Evolutionary conservation across 2,329 filamentous ascomycete genomes (phyloP), one percentile per base, ranked within the genome.

Genomic region (Simplicillium sp.): DNA sequence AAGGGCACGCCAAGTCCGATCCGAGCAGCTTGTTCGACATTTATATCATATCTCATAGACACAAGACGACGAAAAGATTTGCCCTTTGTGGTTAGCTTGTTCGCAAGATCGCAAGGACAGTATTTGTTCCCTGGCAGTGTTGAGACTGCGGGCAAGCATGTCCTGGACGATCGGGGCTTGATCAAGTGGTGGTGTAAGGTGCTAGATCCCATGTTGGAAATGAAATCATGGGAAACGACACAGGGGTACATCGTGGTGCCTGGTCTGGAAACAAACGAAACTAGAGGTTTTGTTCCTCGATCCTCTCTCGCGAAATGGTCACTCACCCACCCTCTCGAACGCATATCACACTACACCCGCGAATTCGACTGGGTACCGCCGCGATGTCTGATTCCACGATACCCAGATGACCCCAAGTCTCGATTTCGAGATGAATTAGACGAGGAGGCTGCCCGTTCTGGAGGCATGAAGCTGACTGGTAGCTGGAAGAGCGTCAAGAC

Each of bases 101-200:
- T 98, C 57, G 94, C 92, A 0, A 76, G 92, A 44, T 81, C 92
- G 0, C 92, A 97, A 57, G 80, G 83, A 39, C 92, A 97, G 55
- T 98, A 98, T 52, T 74, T 98, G 12, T 98, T 97, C 56, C 89
- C 92, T 0, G 87, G 87, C 1, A 97, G 90, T 54, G 78, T 88
- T 32, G 82, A 94, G 45, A 90, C 96, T 57, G 61, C 64, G 14
- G 76, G 77, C 3, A 98, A 98, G 57, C 92, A 98, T 65, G 83
- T 98, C 0, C 68, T 97, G 8, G 87, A 95, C 52, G 92, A 98
- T 53, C 74, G 88, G 28, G 87, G 85, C 1, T 67, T 98, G 39
- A 86, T 98, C 15, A 87, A 82, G 53, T 98, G 92, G 92, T 98
- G 92, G 92, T 95, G 88, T 55, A 82, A 78, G 13, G 85, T 90